Percentiles rank a stretch among this genome's conserved stretches.
phyloP scores from a whole-genome alignment of 75 land plant species.

The Azolla pinnata region DNA sequence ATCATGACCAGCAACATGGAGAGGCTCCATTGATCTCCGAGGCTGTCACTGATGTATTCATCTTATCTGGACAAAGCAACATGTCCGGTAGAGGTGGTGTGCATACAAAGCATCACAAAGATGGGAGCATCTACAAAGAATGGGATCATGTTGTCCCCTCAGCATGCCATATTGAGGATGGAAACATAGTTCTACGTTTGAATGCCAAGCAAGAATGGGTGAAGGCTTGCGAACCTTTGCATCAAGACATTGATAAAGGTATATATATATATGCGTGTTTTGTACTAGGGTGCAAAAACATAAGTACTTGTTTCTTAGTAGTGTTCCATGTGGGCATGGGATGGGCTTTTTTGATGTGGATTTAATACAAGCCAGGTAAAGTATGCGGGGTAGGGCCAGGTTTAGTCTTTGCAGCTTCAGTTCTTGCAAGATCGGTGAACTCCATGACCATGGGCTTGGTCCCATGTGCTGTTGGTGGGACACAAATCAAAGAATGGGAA shows the following conservation, averaged over 20 bases:
- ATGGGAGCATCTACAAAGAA: constrained; percentile 5
- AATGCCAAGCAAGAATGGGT: constrained; percentile 46
- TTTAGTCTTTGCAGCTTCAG: constrained; percentile 49
- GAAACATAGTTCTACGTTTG: constrained; percentile 46
- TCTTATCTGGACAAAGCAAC: constrained; percentile 93
- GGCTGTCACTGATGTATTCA: no score
- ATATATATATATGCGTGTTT: no score
- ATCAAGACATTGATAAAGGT: constrained; percentile 60
- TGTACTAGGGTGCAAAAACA: no score
- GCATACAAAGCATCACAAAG: neutral
- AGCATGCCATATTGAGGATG: constrained; percentile 32
- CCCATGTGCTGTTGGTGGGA: constrained; percentile 78
- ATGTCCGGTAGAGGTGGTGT: constrained; percentile 97
- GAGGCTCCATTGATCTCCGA: no score
- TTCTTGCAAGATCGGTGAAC: constrained; percentile 15
- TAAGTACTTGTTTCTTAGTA: no score
- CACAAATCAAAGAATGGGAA: constrained; percentile 48
- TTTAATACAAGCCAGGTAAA: no score
- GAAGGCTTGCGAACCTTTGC: constrained; percentile 70
- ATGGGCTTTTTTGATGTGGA: no score
- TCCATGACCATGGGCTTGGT: constrained; percentile 46
- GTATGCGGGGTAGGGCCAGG: constrained; percentile 74
- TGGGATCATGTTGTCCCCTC: constrained; percentile 68
- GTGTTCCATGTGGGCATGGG: no score
- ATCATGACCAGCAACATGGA: no score